These are phyloP conservation scores for Cystoisospora suis DNA, from an alignment of 169 alveolate species.

Conservation along the genomic window DNA sequence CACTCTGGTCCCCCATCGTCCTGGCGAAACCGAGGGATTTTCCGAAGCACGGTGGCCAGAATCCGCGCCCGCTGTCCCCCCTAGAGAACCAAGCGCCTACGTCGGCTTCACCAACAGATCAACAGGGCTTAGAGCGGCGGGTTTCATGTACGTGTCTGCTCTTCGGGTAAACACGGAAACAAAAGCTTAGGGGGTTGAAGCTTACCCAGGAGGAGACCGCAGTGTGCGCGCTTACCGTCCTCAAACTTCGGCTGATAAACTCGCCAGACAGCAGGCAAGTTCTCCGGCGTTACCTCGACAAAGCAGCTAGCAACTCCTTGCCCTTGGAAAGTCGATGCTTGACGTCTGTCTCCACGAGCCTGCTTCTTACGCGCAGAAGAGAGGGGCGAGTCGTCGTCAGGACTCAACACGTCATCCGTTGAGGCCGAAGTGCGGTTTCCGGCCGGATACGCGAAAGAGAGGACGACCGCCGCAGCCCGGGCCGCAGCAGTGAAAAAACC, in stretches of 20 bases:
- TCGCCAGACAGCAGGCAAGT: conserved; percentile 51
- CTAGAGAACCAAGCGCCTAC: too few relatives aligned
- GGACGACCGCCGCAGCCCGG: conserved; percentile 66
- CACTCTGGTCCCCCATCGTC: too few relatives aligned
- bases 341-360: background rate
- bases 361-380: background rate
- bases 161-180: too few relatives aligned
- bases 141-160: too few relatives aligned
- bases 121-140: too few relatives aligned
- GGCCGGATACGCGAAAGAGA: background rate
- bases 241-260: conserved; percentile 62
- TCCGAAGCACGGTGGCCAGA: too few relatives aligned
- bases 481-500: conserved; percentile 66
- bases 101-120: too few relatives aligned
- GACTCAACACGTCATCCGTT: background rate
- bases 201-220: background rate
- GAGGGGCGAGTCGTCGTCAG: background rate
- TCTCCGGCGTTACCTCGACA: conserved; percentile 45
- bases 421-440: background rate
- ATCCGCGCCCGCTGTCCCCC: too few relatives aligned
- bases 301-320: conserved; percentile 46
- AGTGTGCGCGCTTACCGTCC: conserved; percentile 41
- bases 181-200: background rate
- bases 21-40: too few relatives aligned
- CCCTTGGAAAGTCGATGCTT: background rate